Evolutionary conservation across 768 basidiomycete species (phyloP), one percentile per base, ranked within the genome.

Genomic region (Trametes elegans): DNA sequence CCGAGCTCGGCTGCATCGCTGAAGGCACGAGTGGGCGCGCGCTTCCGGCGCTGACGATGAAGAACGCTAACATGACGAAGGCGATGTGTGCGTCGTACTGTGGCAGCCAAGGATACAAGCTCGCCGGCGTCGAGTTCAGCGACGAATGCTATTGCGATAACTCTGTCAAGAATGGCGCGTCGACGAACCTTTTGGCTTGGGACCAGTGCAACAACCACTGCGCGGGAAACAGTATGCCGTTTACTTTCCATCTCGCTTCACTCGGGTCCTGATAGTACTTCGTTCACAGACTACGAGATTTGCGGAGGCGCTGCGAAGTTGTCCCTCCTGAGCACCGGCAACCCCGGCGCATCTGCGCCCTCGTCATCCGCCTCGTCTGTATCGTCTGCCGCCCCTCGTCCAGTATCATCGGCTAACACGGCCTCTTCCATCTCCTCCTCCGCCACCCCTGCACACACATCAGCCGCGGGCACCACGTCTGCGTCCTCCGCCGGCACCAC

Each of bases 91-190:
- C 61, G 24, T 54, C 49, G 27, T 64, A 58, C 63, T 66, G 65
- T 53, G 51, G 27, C 29, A 50, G 53, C 57, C 57, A 61, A 53
- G 62, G 62, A 29, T 69, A 61, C 62, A 55, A 29, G 40, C 58
- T 63, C 35, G 66, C 66, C 5, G 68, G 68, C 29, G 55, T 64
- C 42, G 68, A 69, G 55, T 69, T 63, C 57, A 51, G 61, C 34
- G 61, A 63, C 44, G 64, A 62, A 55, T 62, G 58, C 54, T 65
- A 57, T 58, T 66, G 66, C 61, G 64, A 62, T 51, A 62, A 64
- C 61, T 35, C 44, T 35, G 53, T 66, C 47, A 42, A 53, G 31
- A 66, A 66, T 47, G 65, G 63, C 41, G 65, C 65, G 36, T 53
- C 59, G 42, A 48, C 29, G 23, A 57, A 13, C 23, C 47, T 56